phyloP scores from a whole-genome alignment of 208 protist genomes.

The Acanthamoeba triangularis region DNA sequence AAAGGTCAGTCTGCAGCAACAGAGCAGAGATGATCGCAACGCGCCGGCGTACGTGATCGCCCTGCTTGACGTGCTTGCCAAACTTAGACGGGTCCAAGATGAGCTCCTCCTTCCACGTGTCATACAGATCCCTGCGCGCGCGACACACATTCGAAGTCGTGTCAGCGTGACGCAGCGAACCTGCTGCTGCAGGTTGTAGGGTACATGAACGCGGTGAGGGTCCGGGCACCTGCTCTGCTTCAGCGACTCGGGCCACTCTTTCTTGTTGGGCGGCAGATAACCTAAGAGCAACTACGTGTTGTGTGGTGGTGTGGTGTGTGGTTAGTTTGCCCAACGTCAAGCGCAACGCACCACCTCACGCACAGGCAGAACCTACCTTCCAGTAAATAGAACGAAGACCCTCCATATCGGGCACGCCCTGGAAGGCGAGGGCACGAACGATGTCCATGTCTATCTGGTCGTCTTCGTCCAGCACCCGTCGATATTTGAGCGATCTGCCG shows the following conservation, averaged over 20 bases:
- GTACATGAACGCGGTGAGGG: background rate
- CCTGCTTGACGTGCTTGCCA: background rate
- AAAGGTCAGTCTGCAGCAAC: too few relatives aligned
- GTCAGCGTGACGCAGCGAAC: background rate
- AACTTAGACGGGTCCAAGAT: slow-evolving; percentile 81
- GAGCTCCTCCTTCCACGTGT: slow-evolving; percentile 80
- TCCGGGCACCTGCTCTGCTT: slow-evolving; percentile 16
- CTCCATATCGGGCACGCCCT: slow-evolving; percentile 83
- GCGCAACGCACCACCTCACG: too few relatives aligned
- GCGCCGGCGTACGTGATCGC: slow-evolving; percentile 77
- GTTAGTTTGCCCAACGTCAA: too few relatives aligned
- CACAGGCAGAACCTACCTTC: slow-evolving; percentile 76
- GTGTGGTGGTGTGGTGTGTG: background rate
- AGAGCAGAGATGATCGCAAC: too few relatives aligned
- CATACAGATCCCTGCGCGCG: slow-evolving; percentile 76
- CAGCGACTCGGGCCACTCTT: slow-evolving; percentile 49
- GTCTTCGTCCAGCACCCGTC: slow-evolving; percentile 12
- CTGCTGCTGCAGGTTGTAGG: background rate
- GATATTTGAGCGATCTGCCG: slow-evolving; percentile 45
- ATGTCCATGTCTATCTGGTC: slow-evolving; percentile 48
- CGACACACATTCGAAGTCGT: too few relatives aligned
- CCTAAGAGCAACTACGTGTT: slow-evolving; percentile 79
- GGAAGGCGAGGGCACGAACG: slow-evolving; percentile 48
- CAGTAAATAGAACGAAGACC: slow-evolving; percentile 83
- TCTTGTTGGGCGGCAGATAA: slow-evolving; percentile 83